These are phyloP conservation scores for Apophysomyces sp. DNA, from an alignment of 371 early-diverging fungal species.

Conservation along the genomic window DNA sequence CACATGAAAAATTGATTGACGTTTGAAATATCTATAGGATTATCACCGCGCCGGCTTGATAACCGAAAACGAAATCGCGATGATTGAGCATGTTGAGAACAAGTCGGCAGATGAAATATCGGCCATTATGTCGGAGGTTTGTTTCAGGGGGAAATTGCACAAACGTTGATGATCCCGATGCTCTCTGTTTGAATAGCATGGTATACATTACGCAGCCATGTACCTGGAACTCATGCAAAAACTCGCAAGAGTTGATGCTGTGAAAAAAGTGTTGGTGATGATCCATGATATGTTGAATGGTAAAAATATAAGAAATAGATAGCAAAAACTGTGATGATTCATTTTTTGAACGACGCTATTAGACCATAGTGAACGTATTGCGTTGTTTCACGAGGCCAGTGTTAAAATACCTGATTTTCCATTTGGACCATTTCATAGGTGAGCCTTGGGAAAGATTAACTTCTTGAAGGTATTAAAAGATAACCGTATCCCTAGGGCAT, in stretches of 20 bases:
- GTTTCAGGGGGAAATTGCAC: background rate
- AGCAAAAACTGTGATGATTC: background rate
- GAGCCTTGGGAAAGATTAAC: slow-evolving; percentile 7
- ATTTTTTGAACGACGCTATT: background rate
- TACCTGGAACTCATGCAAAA: slow-evolving; percentile 76
- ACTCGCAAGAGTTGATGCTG: slow-evolving; percentile 83
- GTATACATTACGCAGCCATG: slow-evolving; percentile 57
- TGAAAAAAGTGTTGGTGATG: slow-evolving; percentile 86
- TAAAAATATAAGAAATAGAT: slow-evolving; percentile 26
- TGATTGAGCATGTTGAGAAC: slow-evolving; percentile 61
- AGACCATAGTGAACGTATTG: slow-evolving; percentile 55
- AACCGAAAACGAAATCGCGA: slow-evolving; percentile 72
- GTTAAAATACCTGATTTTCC: slow-evolving; percentile 47
- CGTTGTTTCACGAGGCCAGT: slow-evolving; percentile 52
- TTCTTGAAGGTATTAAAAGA: background rate
- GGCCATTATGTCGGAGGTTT: slow-evolving; percentile 50
- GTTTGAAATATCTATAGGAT: slow-evolving; percentile 49
- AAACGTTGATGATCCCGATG: background rate
- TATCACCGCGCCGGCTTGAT: slow-evolving; percentile 81
- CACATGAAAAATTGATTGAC: background rate
- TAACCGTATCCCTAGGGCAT: slow-evolving; percentile 50
- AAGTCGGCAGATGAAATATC: slow-evolving; percentile 47
- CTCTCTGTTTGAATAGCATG: slow-evolving; percentile 23
- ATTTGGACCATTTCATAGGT: slow-evolving; percentile 72
- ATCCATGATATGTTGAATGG: slow-evolving; percentile 84